These are phyloP conservation scores for Agrocybe chaxingu DNA, from an alignment of 768 basidiomycete species.

Conservation along the genomic window DNA sequence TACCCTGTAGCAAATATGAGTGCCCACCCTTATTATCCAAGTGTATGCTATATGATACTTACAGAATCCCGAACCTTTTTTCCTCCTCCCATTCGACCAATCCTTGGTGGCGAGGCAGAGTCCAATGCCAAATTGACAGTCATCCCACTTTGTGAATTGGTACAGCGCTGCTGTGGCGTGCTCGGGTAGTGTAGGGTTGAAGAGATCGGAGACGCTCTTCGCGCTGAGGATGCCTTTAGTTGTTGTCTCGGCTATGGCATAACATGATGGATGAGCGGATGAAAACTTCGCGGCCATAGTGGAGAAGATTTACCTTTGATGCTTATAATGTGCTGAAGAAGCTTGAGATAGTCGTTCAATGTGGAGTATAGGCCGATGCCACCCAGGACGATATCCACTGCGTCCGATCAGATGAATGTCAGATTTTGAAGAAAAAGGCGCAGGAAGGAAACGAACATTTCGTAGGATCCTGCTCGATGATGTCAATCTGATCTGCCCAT, in stretches of 20 bases:
- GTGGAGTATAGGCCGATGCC: slow-evolving; percentile 24
- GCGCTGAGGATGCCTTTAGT: slow-evolving; percentile 15
- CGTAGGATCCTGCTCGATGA: slow-evolving; percentile 23
- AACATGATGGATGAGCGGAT: slow-evolving; percentile 13
- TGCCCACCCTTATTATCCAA: slow-evolving; percentile 4
- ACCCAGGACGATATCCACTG: slow-evolving; percentile 20
- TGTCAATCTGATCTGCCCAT: slow-evolving; percentile 10
- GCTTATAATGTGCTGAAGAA: slow-evolving; percentile 27
- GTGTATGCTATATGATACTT: slow-evolving; percentile 8
- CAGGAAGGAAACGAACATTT: slow-evolving; percentile 13
- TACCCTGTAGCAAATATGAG: too few species aligned
- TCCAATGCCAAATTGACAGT: slow-evolving; percentile 23
- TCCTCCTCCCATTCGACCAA: slow-evolving; percentile 22
- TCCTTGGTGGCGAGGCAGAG: slow-evolving; percentile 25
- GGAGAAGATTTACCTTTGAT: slow-evolving; percentile 19
- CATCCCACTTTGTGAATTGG: slow-evolving; percentile 9
- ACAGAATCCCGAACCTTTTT: slow-evolving; percentile 30
- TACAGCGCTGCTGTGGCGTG: background rate
- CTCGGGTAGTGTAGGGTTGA: slow-evolving; percentile 11
- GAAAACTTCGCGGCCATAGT: slow-evolving; percentile 8
- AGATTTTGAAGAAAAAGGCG: background rate
- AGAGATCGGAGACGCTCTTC: slow-evolving; percentile 17
- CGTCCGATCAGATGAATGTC: background rate
- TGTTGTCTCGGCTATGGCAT: slow-evolving; percentile 6
- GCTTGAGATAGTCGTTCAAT: slow-evolving; percentile 22